Base-by-base conservation (phyloP, 495 filamentous ascomycete genomes). In the Neurospora sp. region DNA sequence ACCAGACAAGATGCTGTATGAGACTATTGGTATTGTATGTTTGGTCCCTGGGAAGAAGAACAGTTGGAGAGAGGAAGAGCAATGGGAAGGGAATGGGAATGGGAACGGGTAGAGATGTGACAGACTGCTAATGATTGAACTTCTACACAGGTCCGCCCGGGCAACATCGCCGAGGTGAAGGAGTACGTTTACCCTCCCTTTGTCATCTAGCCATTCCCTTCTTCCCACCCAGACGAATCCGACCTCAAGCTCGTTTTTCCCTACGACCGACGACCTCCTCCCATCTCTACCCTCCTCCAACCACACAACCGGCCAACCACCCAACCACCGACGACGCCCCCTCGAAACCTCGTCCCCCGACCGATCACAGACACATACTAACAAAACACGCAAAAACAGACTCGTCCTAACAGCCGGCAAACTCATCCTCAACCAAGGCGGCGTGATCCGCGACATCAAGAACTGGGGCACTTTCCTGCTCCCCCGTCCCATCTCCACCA, bases 391-490 rank as follows among this genome's bases (percentile, higher is more conserved):
- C n/a, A 31, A 11, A 11, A 31, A 72, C 78, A 94, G 94, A 85
- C 94, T 99, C 84, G 94, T 94, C 82, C 90, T 90, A 78, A 92
- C 94, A 70, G 89, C 94, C 77, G 96, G 96, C 75, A 86, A 88
- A 69, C 87, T 94, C 46, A 88, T 99, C 83, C 92, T 99, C 76
- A 87, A 88, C 73, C 88, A 90, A 77, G 92, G 92, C 81, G 96
- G 96, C 83, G 94, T 98, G 38, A 89, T 99, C 79, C 95, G 96
- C 74, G 93, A 93, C 79, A 87, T 93, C 78, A 91, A 90, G 72
- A 98, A 99, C 86, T 99, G 96, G 96, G 96, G 96, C 78, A 85
- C 90, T 74, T 97, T 94, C 84, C 83, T 90, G 12, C 90, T 99
- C 18, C 96, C 96, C 39, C 90, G 88, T 75, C 85, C 90, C 74